Conservation (phyloP, 805 yeast genomes). For the Isabelozyma rhagii region DNA sequence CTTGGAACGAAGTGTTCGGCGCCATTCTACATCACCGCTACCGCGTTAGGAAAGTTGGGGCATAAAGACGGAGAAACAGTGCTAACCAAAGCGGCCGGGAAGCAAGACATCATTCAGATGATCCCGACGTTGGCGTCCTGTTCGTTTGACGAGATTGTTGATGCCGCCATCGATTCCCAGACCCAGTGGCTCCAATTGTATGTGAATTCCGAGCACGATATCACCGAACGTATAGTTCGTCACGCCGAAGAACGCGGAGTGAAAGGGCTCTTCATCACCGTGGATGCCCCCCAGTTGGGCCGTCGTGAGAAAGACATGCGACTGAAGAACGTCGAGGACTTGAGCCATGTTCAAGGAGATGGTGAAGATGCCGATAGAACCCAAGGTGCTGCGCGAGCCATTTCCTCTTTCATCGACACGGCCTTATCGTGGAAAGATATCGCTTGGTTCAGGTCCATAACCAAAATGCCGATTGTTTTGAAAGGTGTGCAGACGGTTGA, state of each 20-base stretch:
- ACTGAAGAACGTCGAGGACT: conserved; percentile 15
- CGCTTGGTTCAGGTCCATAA: conserved; percentile 36
- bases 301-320: conserved; percentile 47
- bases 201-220: conserved; percentile 25
- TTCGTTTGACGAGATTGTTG: conserved; percentile 21
- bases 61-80: conserved; percentile 27
- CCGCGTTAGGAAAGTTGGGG: conserved; percentile 27
- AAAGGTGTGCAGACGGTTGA: conserved; percentile 70
- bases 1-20: conserved; percentile 16
- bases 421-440: conserved; percentile 37
- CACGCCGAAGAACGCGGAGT: conserved; percentile 25
- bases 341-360: conserved; percentile 46
- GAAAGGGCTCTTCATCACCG: conserved; percentile 31
- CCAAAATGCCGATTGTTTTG: conserved; percentile 38
- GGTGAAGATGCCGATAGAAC: conserved; percentile 58
- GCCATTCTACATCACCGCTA: conserved; percentile 32
- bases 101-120: conserved; percentile 30
- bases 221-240: conserved; percentile 15
- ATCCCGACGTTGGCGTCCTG: conserved; percentile 25
- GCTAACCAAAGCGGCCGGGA: conserved; percentile 26
- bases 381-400: conserved; percentile 84
- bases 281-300: conserved; percentile 32
- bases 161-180: conserved; percentile 18
- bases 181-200: conserved; percentile 31
- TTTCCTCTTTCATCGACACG: conserved; percentile 72